Evolutionary conservation across 2,329 filamentous ascomycete species (phyloP).

Genomic region (Allantophomopsis lycopodina): DNA sequence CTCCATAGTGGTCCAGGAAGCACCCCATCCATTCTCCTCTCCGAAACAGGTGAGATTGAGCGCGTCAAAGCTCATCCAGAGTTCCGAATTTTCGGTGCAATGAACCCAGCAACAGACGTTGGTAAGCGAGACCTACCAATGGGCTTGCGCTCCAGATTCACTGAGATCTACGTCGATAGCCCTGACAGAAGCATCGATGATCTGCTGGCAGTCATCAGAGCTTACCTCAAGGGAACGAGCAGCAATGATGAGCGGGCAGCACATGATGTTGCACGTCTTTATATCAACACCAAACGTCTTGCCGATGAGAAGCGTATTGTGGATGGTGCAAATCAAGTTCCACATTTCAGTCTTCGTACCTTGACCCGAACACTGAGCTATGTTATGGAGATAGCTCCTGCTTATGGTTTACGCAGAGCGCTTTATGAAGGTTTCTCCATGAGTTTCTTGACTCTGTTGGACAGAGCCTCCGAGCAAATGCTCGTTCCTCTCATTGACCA

Average conservation of each 20-base stretch:
- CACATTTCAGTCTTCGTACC: conserved; percentile 92
- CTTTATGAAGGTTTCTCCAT: conserved; percentile 94
- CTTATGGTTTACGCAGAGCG: conserved; percentile 74
- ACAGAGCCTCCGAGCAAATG: conserved; percentile 66
- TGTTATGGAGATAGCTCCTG: conserved; percentile 68
- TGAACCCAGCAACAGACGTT: conserved; percentile 97
- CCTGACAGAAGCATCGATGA: conserved; percentile 82
- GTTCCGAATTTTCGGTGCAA: conserved; percentile 93
- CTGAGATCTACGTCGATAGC: conserved; percentile 86
- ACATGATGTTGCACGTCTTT: conserved; percentile 73
- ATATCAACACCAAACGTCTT: conserved; percentile 73
- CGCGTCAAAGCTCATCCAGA: conserved; percentile 79
- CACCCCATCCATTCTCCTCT: conserved; percentile 71
- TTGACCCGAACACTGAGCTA: conserved; percentile 83
- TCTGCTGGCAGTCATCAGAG: conserved; percentile 74
- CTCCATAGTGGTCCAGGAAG: conserved; percentile 59
- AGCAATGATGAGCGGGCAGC: conserved; percentile 61
- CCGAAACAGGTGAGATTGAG: conserved; percentile 88
- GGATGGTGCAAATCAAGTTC: conserved; percentile 89
- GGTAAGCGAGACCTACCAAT: conserved; percentile 89
- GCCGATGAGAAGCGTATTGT: conserved; percentile 75
- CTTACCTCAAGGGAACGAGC: conserved; percentile 64
- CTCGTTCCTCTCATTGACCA: conserved; percentile 70
- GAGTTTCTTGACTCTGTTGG: conserved; percentile 88
- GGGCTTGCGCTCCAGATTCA: conserved; percentile 83